Conservation (phyloP, 1,139 yeast species). For the Diutina mesorugosa region DNA sequence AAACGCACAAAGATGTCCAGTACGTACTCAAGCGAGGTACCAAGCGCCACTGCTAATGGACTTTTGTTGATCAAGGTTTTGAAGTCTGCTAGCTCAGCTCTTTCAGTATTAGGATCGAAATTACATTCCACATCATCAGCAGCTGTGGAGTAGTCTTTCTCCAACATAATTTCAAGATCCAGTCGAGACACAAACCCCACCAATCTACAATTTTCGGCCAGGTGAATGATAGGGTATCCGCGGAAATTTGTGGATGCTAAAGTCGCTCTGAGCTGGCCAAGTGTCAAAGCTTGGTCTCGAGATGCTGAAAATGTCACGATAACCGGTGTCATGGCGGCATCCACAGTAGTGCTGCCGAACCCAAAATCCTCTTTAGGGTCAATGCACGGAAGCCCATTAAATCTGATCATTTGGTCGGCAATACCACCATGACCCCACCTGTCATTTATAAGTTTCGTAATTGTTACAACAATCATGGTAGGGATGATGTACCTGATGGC, state of each 20-base stretch:
- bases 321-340: slow-evolving; percentile 52
- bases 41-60: slow-evolving; percentile 48
- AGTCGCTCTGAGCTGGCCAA: slow-evolving; percentile 22
- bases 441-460: slow-evolving; percentile 71
- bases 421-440: slow-evolving; percentile 75
- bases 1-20: slow-evolving; percentile 61
- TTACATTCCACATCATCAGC: slow-evolving; percentile 3
- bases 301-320: slow-evolving; percentile 35
- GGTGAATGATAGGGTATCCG: slow-evolving; percentile 44
- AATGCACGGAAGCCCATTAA: slow-evolving; percentile 79
- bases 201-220: slow-evolving; percentile 18
- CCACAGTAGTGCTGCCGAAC: slow-evolving; percentile 34
- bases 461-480: slow-evolving; percentile 90
- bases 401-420: slow-evolving; percentile 87
- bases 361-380: slow-evolving; percentile 61
- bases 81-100: slow-evolving; percentile 17
- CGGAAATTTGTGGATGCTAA: slow-evolving; percentile 26
- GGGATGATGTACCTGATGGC: slow-evolving; percentile 85
- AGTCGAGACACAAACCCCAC: slow-evolving; percentile 24
- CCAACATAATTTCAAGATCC: slow-evolving; percentile 17
- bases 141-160: slow-evolving; percentile 4
- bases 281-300: slow-evolving; percentile 13
- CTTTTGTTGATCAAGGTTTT: slow-evolving; percentile 38
- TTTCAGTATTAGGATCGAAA: slow-evolving; percentile 8
- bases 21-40: slow-evolving; percentile 47